Base-by-base conservation (phyloP, 768 basidiomycete genomes). In the Rhizopogon roseolus region DNA sequence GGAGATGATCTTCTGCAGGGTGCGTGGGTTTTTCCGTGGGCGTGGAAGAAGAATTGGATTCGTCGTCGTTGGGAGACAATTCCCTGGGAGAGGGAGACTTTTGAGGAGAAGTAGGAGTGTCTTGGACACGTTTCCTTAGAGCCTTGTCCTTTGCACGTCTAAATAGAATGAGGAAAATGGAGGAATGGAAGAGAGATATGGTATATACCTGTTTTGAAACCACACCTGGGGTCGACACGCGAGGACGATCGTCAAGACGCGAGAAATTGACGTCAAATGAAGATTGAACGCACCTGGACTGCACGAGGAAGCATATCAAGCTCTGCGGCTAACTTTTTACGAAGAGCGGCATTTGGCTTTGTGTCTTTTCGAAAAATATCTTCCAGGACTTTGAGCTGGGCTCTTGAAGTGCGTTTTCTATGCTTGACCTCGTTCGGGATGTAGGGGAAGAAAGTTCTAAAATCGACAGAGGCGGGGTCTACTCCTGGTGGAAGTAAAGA, bases 351-450 rank as follows among this genome's bases (percentile, higher is more conserved):
- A 68, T 93, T 94, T 14, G 96, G 95, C 69, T 98, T 98, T 53
- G 91, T 91, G 71, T 94, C 93, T 60, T 80, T 77, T 62, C 82
- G 83, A 71, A 96, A 98, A 61, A 93, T 78, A 54, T 81, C 76
- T 69, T 98, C 96, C 60, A 98, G 84, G 60, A 92, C 82, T 71
- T 86, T 86, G 65, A 97, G 86, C 74, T 98, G 96, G 17, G 82
- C 76, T 34, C 85, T 82, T 29, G 93, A 91, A 0, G 96, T 98
- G 50, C 96, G 78, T 62, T 93, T 90, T 55, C 94, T 77, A 63
- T 96, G 94, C 75, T 96, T 96, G 73, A 97, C 90, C 74, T 95
- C 88, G 72, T 90, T 91, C 53, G 90, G 90, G 49, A 85, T 84
- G 72, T 90, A 93, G n/a, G 88, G 85, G 61, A 86, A 90, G 74